These are phyloP conservation scores for Cydonia oblonga DNA, from an alignment of 331 rosid genomes.

Conservation along the genomic window DNA sequence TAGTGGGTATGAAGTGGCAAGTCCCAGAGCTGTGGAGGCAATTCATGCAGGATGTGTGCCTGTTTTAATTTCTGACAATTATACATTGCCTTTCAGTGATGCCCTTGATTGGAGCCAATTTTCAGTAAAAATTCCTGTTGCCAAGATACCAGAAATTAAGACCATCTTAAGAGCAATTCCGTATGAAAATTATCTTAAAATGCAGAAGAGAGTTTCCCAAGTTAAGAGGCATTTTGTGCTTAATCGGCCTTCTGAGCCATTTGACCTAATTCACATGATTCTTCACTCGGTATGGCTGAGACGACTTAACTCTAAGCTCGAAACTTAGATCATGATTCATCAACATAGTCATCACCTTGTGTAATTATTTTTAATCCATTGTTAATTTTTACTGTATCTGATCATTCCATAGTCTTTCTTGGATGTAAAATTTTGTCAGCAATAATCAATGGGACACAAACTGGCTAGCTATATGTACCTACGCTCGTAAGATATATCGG, in stretches of 20 bases:
- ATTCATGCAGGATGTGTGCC: neutral
- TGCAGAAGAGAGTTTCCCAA: constrained; percentile 15
- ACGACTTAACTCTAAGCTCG: neutral
- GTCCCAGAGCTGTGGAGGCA: constrained; percentile 27
- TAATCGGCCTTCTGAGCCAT: constrained; percentile 24
- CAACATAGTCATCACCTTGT: neutral
- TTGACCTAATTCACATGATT: constrained; percentile 25
- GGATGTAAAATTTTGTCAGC: neutral
- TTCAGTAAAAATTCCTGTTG: constrained; percentile 14
- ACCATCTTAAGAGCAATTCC: constrained; percentile 18
- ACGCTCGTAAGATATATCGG: neutral
- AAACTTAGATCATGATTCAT: neutral
- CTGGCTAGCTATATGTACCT: neutral
- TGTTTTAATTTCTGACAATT: too few relatives aligned
- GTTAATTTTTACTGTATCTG: neutral
- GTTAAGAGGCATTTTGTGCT: constrained; percentile 26
- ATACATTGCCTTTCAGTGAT: too few relatives aligned
- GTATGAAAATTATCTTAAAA: constrained; percentile 5
- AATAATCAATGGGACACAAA: neutral
- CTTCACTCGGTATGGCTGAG: constrained; percentile 32
- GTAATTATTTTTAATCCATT: neutral
- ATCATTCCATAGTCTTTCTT: neutral
- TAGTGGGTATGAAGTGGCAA: constrained; percentile 35
- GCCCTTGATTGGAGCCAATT: constrained; percentile 16
- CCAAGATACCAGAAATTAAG: constrained; percentile 24